These are phyloP conservation scores for Coprinopsis sp. DNA, from an alignment of 768 basidiomycete genomes.

Conservation along the genomic window DNA sequence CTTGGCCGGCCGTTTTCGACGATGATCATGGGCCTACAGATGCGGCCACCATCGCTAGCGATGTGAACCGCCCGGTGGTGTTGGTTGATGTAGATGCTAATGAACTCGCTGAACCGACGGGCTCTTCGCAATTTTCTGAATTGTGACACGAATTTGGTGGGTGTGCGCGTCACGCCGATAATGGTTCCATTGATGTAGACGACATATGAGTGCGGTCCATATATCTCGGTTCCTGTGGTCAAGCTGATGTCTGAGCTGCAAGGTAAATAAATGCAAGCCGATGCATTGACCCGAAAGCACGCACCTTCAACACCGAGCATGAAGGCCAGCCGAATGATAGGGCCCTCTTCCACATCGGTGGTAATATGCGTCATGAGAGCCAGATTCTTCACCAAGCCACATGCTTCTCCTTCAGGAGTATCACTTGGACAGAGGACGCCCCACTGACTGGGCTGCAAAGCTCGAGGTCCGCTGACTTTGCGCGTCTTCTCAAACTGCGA, in stretches of 20 bases:
- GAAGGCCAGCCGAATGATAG: constrained; percentile 82
- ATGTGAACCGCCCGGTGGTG: constrained; percentile 95
- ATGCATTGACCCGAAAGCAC: constrained; percentile 13
- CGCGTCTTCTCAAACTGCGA: constrained; percentile 99
- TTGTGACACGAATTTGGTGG: constrained; percentile 78
- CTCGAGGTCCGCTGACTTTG: constrained; percentile 96
- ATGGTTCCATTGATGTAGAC: constrained; percentile 97
- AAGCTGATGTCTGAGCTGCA: constrained; percentile 72
- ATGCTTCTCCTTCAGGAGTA: constrained; percentile 99
- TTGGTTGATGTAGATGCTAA: constrained; percentile 92
- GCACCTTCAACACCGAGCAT: constrained; percentile 96
- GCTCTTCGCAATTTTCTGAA: constrained; percentile 92
- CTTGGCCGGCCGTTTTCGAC: constrained; percentile 77
- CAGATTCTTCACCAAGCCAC: constrained; percentile 96
- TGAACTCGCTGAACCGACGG: constrained; percentile 91
- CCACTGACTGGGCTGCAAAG: constrained; percentile 98
- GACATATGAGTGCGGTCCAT: constrained; percentile 86
- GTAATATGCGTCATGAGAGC: constrained; percentile 99
- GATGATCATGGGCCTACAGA: constrained; percentile 96
- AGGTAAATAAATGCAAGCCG: not conserved
- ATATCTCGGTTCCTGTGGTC: constrained; percentile 93
- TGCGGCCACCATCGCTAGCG: constrained; percentile 94
- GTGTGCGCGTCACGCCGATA: constrained; percentile 86
- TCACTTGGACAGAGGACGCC: constrained; percentile 97
- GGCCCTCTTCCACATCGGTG: constrained; percentile 95